Evolutionary conservation across 495 filamentous ascomycete species (phyloP).

Genomic region (Elasticomyces elasticus): DNA sequence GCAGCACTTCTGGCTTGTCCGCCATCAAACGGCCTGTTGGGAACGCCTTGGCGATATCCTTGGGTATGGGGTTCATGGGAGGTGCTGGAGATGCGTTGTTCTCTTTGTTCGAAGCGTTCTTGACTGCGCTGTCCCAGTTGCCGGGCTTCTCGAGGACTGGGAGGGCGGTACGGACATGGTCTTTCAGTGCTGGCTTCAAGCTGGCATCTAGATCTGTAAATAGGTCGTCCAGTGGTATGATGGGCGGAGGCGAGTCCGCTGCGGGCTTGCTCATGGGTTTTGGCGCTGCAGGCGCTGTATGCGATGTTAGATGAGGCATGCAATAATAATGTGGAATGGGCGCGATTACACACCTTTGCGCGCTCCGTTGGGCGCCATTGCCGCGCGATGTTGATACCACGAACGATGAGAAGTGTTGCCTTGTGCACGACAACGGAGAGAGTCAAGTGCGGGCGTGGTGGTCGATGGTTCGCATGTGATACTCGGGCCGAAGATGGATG

Average conservation of each 20-base stretch:
- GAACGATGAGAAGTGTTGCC: neutral
- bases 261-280: neutral
- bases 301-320: constrained; percentile 7
- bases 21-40: constrained; percentile 56
- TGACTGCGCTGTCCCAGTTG: constrained; percentile 12
- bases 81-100: constrained; percentile 40
- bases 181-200: neutral
- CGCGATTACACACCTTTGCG: constrained; percentile 14
- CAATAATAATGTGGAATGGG: constrained; percentile 1
- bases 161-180: constrained; percentile 8
- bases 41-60: constrained; percentile 58
- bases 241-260: no score
- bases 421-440: no score
- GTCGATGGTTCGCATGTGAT: no score
- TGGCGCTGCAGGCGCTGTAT: neutral
- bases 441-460: no score
- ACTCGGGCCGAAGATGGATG: no score
- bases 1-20: constrained; percentile 30
- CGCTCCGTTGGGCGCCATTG: constrained; percentile 17
- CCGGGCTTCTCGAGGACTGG: constrained; percentile 15
- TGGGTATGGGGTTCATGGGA: constrained; percentile 64
- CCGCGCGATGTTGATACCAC: neutral
- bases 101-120: constrained; percentile 1
- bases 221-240: constrained; percentile 7
- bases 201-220: constrained; percentile 17